Conservation (phyloP, 2,329 filamentous ascomycete species). For the Phialophora tarda region DNA sequence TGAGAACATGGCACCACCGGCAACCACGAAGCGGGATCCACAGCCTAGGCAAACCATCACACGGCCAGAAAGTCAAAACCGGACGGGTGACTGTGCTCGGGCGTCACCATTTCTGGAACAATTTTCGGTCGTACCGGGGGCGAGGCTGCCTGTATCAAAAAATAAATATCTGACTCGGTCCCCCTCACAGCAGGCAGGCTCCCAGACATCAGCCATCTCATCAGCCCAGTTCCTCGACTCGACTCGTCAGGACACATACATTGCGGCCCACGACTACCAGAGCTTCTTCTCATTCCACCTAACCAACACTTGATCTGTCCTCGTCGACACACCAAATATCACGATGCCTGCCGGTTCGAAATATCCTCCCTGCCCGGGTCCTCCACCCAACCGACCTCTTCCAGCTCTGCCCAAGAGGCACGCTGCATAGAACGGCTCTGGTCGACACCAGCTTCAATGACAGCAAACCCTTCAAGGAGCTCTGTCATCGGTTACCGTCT, state of each 20-base stretch:
- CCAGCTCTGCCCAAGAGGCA: slow-evolving; percentile 41
- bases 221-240: not conserved
- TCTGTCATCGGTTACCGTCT: not conserved
- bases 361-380: slow-evolving; percentile 44
- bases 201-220: slow-evolving; percentile 16
- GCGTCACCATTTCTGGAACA: slow-evolving; percentile 38
- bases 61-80: slow-evolving; percentile 20
- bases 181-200: slow-evolving; percentile 16
- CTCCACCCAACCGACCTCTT: slow-evolving; percentile 43
- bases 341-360: slow-evolving; percentile 42
- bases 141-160: slow-evolving; percentile 26
- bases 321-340: slow-evolving; percentile 9
- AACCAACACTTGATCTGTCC: slow-evolving; percentile 7
- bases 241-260: not conserved
- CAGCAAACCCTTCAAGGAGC: not conserved
- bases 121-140: slow-evolving; percentile 33
- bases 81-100: slow-evolving; percentile 31
- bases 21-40: slow-evolving; percentile 32
- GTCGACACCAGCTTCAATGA: not conserved
- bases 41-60: slow-evolving; percentile 17
- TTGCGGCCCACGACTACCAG: not conserved
- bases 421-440: not conserved
- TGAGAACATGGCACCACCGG: slow-evolving; percentile 18
- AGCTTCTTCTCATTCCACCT: not conserved
- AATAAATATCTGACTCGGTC: slow-evolving; percentile 35